Evolutionary conservation across 2,329 filamentous ascomycete species (phyloP).

Genomic region (Fusarium sp.): DNA sequence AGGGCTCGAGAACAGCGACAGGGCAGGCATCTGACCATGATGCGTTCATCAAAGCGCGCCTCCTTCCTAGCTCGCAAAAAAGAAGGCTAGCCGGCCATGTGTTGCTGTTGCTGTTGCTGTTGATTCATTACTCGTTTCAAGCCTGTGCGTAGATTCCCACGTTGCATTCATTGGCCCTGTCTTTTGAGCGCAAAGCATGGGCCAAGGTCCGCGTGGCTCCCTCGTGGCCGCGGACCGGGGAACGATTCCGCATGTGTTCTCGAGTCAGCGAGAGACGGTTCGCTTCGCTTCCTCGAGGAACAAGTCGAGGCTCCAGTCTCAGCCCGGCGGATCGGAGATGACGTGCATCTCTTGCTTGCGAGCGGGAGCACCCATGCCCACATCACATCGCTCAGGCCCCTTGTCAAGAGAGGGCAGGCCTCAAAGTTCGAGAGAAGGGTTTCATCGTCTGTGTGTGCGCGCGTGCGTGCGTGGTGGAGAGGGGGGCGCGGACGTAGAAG

Average conservation of each 20-base stretch:
- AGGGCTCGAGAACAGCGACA: slow-evolving; percentile 1
- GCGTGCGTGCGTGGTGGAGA: background rate
- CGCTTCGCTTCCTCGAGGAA: background rate
- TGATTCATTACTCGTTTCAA: background rate
- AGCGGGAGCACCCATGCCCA: slow-evolving; percentile 38
- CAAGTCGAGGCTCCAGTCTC: slow-evolving; percentile 36
- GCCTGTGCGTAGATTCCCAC: slow-evolving; percentile 6
- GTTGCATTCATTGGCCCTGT: slow-evolving; percentile 13
- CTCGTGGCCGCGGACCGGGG: slow-evolving; percentile 10
- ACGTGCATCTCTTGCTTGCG: slow-evolving; percentile 35
- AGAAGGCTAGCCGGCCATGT: background rate
- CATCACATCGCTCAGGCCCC: slow-evolving; percentile 10
- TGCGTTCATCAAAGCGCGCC: slow-evolving; percentile 14
- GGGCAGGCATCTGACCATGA: slow-evolving; percentile 27
- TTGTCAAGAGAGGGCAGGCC: slow-evolving; percentile 19
- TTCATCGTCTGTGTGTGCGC: background rate
- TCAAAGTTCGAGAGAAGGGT: background rate
- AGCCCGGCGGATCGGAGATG: slow-evolving; percentile 38
- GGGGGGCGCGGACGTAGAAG: slow-evolving; percentile 25
- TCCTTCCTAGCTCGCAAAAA: background rate
- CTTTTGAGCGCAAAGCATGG: background rate
- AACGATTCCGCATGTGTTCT: background rate
- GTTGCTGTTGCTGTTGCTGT: background rate
- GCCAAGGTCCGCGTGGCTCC: slow-evolving; percentile 1
- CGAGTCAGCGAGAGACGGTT: background rate